Evolutionary conservation across 2,329 filamentous ascomycete species (phyloP).

Genomic region (Phaeosphaeriaceae sp.): DNA sequence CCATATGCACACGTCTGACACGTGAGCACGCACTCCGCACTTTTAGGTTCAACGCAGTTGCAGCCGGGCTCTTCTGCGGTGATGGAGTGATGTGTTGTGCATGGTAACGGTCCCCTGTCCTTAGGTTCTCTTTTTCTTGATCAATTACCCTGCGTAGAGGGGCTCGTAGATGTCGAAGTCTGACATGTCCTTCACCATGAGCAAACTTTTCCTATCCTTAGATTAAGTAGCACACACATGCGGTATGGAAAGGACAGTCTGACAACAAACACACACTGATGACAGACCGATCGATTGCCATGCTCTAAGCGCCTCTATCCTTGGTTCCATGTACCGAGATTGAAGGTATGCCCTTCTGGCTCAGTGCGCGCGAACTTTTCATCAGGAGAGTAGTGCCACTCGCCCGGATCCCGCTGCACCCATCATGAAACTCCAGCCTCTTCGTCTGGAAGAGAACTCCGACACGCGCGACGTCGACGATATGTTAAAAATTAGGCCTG

Average conservation of each 20-base stretch:
- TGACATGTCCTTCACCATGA: not conserved
- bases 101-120: not conserved
- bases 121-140: not conserved
- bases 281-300: constrained; percentile 9
- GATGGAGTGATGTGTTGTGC: not conserved
- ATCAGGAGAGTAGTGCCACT: constrained; percentile 1
- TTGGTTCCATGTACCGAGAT: constrained; percentile 4
- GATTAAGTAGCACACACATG: not conserved
- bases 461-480: not conserved
- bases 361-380: not conserved
- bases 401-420: constrained; percentile 2
- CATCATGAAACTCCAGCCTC: not conserved
- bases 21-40: constrained; percentile 10
- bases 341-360: not conserved
- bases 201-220: not conserved
- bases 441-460: not conserved
- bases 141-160: too few species aligned
- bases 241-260: not conserved
- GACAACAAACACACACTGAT: not conserved
- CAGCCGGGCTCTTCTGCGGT: constrained; percentile 8
- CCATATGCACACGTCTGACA: constrained; percentile 9
- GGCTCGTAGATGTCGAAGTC: not conserved
- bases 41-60: constrained; percentile 10
- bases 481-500: not conserved
- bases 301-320: constrained; percentile 10